Evolutionary conservation across 768 basidiomycete species (phyloP), one percentile per base, ranked within the genome.

Genomic region (Tulasnella sp.): DNA sequence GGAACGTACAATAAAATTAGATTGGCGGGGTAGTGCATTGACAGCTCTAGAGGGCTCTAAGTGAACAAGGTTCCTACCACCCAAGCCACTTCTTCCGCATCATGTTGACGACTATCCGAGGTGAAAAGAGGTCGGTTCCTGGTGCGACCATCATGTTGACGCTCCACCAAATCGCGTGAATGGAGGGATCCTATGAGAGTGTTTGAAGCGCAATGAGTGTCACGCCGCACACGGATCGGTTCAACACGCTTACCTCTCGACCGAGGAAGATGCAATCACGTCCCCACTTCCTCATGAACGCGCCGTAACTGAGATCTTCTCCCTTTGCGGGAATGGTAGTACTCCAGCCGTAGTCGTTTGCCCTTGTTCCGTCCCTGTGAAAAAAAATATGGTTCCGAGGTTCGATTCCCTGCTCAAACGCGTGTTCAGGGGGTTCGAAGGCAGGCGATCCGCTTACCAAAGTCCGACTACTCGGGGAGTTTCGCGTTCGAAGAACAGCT

Each of bases 51-150:
- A 13, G 15, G 44, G 2, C 44, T 15, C 15, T 3, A 44, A 16
- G 16, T 44, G 2, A 5, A 35, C 35, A 15, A 16, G 15, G 42
- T 44, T 44, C 44, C 44, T 40, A 42, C 80, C 77, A 79, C 2
- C 6, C 42, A 10, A 44, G 69, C 29, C 70, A 13, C n/a, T 32
- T 26, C 77, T 37, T 10, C 37, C 79, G n/a, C 29, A 55, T n/a
- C 39, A 77, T 37, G 32, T 72, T 70, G 9, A 44, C 69, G 11
- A 77, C 35, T 13, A 77, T 70, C 16, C 13, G 10, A 15, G 77
- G 77, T 32, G 77, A 70, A 32, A 77, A 77, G 26, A 77, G 61
- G 46, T 77, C 77, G n/a, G 77, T 77, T 29, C 40, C 77, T 0
- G 77, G 77, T 3, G 77, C 42, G n/a, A 77, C 35, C 29, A 70